phyloP scores from a whole-genome alignment of 441 rosid species.

The Mallotus repandus region DNA sequence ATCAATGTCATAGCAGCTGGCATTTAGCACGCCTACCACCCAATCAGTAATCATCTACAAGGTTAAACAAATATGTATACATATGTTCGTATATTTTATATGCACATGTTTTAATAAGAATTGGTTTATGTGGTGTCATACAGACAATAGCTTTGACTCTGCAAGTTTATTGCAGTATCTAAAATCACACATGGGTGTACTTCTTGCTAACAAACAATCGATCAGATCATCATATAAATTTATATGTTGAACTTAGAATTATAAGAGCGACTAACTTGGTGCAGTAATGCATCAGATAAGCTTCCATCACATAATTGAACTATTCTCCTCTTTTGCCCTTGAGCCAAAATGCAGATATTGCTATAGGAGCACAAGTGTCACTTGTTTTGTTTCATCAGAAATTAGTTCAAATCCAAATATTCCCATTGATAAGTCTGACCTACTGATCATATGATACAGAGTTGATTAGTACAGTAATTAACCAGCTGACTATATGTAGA shows the following conservation, averaged over 20 bases:
- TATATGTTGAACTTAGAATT: constrained; percentile 9
- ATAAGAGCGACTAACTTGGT: constrained; percentile 18
- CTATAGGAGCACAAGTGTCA: neutral
- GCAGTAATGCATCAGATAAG: neutral
- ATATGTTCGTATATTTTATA: neutral
- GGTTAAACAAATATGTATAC: neutral
- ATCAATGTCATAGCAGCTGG: constrained; percentile 24
- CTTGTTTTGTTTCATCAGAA: constrained; percentile 17
- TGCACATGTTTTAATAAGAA: neutral
- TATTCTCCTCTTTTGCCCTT: neutral
- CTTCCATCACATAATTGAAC: constrained; percentile 1
- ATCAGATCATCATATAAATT: constrained; percentile 11
- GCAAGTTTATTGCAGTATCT: constrained; percentile 13
- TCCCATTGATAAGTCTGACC: constrained; percentile 18
- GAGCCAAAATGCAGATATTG: neutral
- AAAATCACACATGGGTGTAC: constrained; percentile 13
- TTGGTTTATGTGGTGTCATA: constrained; percentile 13
- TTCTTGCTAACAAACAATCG: constrained; percentile 21
- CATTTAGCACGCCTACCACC: constrained; percentile 19
- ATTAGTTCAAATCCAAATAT: constrained; percentile 6
- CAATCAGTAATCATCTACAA: constrained; percentile 16
- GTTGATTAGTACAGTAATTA: constrained; percentile 9
- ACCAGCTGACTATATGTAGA: neutral
- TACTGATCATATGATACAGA: constrained; percentile 8
- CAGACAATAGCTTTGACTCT: constrained; percentile 27